These are phyloP conservation scores for Kodamaea sagamina DNA, from an alignment of 805 yeast species.

Conservation along the genomic window DNA sequence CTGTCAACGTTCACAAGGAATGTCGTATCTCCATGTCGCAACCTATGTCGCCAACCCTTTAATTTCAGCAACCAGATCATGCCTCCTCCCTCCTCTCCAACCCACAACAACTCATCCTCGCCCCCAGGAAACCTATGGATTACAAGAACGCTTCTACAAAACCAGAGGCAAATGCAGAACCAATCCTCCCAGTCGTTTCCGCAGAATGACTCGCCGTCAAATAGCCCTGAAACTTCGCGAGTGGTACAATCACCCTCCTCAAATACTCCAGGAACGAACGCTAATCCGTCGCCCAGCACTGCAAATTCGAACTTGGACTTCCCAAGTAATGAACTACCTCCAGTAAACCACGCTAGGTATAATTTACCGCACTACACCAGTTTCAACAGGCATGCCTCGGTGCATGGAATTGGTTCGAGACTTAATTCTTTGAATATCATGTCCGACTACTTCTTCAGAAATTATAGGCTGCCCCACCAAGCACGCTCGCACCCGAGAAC, in stretches of 20 bases:
- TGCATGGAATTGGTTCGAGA: constrained; percentile 14
- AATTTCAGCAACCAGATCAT: constrained; percentile 2
- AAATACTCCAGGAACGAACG: constrained; percentile 1
- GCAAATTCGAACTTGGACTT: constrained; percentile 6
- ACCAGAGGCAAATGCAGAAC: constrained; percentile 5
- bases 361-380: constrained; percentile 2
- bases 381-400: constrained; percentile 7
- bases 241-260: constrained; percentile 4
- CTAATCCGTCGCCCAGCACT: not conserved
- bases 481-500: not conserved
- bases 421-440: constrained; percentile 16
- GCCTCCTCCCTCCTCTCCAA: constrained; percentile 13
- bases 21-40: too few species aligned
- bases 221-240: constrained; percentile 7
- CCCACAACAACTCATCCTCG: not conserved
- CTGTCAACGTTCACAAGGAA: too few species aligned
- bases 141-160: not conserved
- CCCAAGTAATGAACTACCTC: constrained; percentile 10
- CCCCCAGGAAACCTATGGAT: constrained; percentile 2
- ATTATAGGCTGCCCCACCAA: constrained; percentile 7
- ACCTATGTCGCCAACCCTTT: not conserved
- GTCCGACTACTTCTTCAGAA: constrained; percentile 17
- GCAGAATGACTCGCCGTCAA: constrained; percentile 1
- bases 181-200: not conserved
- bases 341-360: constrained; percentile 8